Evolutionary conservation across 1,284 basidiomycete species (phyloP), one percentile per base, ranked within the genome.

Genomic region (Pseudozyma pruni): DNA sequence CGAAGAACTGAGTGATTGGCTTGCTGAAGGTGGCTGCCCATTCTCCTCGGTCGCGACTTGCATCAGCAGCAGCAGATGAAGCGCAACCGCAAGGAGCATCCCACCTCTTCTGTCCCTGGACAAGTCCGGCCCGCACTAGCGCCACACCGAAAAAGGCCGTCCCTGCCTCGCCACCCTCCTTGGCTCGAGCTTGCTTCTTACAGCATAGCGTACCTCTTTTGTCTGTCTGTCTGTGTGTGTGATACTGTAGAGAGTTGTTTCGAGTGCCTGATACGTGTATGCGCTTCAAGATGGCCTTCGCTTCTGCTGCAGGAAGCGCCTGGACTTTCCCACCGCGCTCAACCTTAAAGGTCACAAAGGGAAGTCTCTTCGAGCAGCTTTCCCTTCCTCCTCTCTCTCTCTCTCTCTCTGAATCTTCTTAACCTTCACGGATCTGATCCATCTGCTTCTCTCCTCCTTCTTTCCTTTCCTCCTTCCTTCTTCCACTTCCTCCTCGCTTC

Each of bases 341-440:
- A 48, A 56, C 52, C 44, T 63, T 47, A 45, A 56, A 63, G 39
- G 11, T 43, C 34, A 47, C 52, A 48, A 50, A 63, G 52, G 48
- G 48, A 22, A 29, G 48, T 27, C 17, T 19, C 37, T 45, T 43
- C 37, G n/a, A n/a, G n/a, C n/a, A n/a, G n/a, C n/a, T n/a, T n/a
- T n/a, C 47, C 20, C 35, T 41, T 27, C 34, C 22, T 14, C 17
- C 32, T 20, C 29, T 22, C 39, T 34, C 34, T 53, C 41, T 27
- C 9, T 11, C 52, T 23, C n/a, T 14, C 27, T 40, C n/a, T n/a
- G n/a, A n/a, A n/a, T 37, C 25, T 9, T 31, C 42, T 17, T 45
- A 63, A 44, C 49, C 60, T n/a, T n/a, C n/a, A n/a, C n/a, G n/a
- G n/a, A n/a, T n/a, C n/a, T n/a, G n/a, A 35, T 33, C 51, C 44